Conservation (phyloP, 2,329 filamentous ascomycete genomes). For the Dactylellina parvicollis region DNA sequence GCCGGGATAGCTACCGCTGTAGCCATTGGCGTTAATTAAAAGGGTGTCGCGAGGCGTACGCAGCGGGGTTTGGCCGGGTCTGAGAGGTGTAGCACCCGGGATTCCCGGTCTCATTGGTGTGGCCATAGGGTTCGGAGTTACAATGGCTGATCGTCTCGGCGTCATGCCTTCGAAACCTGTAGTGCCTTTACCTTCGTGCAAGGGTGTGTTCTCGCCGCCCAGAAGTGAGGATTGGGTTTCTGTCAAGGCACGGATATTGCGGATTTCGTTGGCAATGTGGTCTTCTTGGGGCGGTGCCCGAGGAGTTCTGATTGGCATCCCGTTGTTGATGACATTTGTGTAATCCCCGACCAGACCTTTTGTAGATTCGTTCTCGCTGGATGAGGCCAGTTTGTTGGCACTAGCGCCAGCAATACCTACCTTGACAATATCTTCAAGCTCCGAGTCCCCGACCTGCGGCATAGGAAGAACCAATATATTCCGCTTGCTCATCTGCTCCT, state of each 20-base stretch:
- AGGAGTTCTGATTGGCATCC: conserved; percentile 89
- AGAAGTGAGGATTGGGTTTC: conserved; percentile 93
- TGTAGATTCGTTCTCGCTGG: conserved; percentile 84
- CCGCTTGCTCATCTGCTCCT: conserved; percentile 95
- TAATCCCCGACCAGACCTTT: conserved; percentile 89
- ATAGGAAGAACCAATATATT: conserved; percentile 82
- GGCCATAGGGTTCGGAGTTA: conserved; percentile 95
- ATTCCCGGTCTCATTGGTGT: conserved; percentile 84
- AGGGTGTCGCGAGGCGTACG: conserved; percentile 89
- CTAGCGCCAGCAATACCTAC: conserved; percentile 95
- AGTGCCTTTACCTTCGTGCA: conserved; percentile 81
- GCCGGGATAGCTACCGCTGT: conserved; percentile 73
- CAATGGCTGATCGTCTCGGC: conserved; percentile 79
- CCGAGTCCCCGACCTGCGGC: conserved; percentile 90
- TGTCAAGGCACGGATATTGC: conserved; percentile 89
- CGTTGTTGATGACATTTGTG: conserved; percentile 75
- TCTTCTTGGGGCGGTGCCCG: conserved; percentile 92
- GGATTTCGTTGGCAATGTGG: conserved; percentile 93
- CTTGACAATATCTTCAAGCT: conserved; percentile 97
- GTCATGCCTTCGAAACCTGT: conserved; percentile 88
- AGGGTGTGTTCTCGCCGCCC: conserved; percentile 90
- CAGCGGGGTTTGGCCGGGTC: conserved; percentile 81
- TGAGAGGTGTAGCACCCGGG: conserved; percentile 66
- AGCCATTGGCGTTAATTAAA: conserved; percentile 78
- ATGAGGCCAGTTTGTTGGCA: conserved; percentile 77